These are phyloP conservation scores for Starmerella bombi DNA, from an alignment of 805 yeast species.

Conservation along the genomic window DNA sequence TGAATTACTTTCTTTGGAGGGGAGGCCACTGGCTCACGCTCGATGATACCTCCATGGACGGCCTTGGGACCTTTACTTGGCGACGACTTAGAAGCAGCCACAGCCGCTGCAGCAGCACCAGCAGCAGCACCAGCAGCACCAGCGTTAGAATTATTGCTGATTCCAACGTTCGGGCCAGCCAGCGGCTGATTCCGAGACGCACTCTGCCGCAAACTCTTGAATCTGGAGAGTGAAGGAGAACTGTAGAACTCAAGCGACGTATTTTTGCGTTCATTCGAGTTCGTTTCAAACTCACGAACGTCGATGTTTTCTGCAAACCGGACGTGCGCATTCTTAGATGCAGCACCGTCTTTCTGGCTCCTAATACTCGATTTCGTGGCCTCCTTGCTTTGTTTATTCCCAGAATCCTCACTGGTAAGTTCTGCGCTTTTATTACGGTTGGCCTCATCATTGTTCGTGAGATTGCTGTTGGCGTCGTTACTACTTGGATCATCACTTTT, in stretches of 20 bases:
- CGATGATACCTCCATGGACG: neutral
- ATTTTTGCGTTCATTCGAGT: conserved; percentile 18
- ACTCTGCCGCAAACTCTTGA: neutral
- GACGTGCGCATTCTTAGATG: conserved; percentile 14
- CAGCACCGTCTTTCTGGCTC: conserved; percentile 1
- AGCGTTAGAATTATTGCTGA: neutral
- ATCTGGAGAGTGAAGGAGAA: neutral
- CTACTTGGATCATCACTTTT: no score
- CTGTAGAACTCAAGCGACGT: neutral
- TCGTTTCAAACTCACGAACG: conserved; percentile 22
- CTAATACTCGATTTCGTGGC: no score
- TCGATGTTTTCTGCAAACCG: conserved; percentile 20
- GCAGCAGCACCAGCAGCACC: conserved; percentile 12
- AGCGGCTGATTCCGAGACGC: neutral
- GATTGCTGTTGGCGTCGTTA: no score
- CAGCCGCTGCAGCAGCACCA: conserved; percentile 9
- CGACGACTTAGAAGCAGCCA: neutral
- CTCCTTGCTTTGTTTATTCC: neutral
- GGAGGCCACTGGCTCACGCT: neutral
- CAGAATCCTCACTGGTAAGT: neutral
- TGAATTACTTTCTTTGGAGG: no score
- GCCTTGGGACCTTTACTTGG: no score
- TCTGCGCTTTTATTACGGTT: neutral
- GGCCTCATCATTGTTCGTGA: neutral
- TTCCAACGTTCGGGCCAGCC: neutral